Conservation (phyloP, 2,329 filamentous ascomycete genomes). For the Cordyceps cateniannulata region DNA sequence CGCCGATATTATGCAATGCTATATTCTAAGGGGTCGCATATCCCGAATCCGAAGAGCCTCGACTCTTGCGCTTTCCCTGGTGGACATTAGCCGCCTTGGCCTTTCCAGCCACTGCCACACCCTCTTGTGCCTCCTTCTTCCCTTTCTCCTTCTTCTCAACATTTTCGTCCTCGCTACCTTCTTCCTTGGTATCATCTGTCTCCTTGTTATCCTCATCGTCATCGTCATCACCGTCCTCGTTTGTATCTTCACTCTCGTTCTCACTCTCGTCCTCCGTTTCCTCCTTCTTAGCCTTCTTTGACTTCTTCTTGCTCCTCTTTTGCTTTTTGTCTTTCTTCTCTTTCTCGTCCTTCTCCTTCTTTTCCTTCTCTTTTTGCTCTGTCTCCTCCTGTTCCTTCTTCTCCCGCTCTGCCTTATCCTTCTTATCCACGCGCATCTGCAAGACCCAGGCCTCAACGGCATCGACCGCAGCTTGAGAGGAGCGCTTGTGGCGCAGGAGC, state of each 20-base stretch:
- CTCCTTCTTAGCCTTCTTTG: conserved; percentile 15
- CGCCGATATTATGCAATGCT: background rate
- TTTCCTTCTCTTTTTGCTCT: conserved; percentile 29
- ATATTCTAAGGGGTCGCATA: background rate
- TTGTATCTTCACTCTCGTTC: conserved; percentile 21
- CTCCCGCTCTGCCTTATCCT: conserved; percentile 37
- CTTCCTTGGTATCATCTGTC: conserved; percentile 19
- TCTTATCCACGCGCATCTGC: conserved; percentile 42
- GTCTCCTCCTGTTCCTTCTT: conserved; percentile 34
- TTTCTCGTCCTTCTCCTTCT: conserved; percentile 23
- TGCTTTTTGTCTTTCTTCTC: conserved; percentile 20
- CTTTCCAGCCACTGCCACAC: conserved; percentile 9
- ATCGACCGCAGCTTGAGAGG: conserved; percentile 41
- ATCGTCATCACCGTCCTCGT: background rate
- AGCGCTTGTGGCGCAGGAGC: conserved; percentile 49
- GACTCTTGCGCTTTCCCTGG: background rate
- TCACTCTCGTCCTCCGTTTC: conserved; percentile 17
- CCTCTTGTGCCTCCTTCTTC: conserved; percentile 18
- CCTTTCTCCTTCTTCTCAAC: conserved; percentile 21
- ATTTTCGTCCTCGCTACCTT: conserved; percentile 23
- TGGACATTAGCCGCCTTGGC: conserved; percentile 13
- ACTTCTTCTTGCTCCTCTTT: conserved; percentile 20
- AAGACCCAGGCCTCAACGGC: conserved; percentile 43
- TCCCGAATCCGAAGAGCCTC: conserved; percentile 1
- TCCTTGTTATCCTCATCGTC: background rate